Base-by-base conservation (phyloP, 495 filamentous ascomycete species). In the Podospora pseudocomata region DNA sequence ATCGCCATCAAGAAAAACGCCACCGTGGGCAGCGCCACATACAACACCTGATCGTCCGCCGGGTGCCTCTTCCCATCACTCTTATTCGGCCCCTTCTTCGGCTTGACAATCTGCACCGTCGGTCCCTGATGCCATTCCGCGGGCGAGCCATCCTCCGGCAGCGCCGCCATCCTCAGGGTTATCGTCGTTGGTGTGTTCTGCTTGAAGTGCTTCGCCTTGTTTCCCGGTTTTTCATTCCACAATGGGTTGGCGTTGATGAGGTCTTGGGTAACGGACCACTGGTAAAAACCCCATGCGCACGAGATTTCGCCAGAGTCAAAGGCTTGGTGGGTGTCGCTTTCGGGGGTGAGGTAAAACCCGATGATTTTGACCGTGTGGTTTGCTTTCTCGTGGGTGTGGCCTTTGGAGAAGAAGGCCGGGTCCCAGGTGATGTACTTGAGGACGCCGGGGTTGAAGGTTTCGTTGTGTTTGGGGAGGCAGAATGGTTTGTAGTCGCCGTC, bases 381-480 rank as follows among this genome's bases (percentile, higher is more conserved):
- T 19, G 55, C 55, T 5, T 58, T 58, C n/a, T 19, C 15, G 39
- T 49, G 9, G 39, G 39, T 49, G 39, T 49, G 39, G 6, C 39
- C 39, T 3, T 49, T 11, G 39, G 39, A 20, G 55, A 58, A 58
- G 55, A 58, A 20, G n/a, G 55, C 23, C 2, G 55, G n/a, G 55
- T 58, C 55, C 55, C 55, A 58, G 6, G 55, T 58, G n/a, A 58
- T 58, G 23, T 58, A 58, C 23, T 58, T 58, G 9, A 58, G 18
- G 15, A 58, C n/a, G 7, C 55, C 55, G 15, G 55, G 55, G 23
- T 19, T 58, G 23, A 58, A 23, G 6, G 55, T 58, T n/a, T 58
- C 55, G 55, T 58, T 58, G 55, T 58, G n/a, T 58, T 58, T 58
- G 55, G 55, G 55, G 23, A 58, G 55, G 18, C 55, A 58, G 11